These are phyloP conservation scores for Acanthochlamys bracteata DNA, from an alignment of 106 monocot genomes.

Conservation along the genomic window DNA sequence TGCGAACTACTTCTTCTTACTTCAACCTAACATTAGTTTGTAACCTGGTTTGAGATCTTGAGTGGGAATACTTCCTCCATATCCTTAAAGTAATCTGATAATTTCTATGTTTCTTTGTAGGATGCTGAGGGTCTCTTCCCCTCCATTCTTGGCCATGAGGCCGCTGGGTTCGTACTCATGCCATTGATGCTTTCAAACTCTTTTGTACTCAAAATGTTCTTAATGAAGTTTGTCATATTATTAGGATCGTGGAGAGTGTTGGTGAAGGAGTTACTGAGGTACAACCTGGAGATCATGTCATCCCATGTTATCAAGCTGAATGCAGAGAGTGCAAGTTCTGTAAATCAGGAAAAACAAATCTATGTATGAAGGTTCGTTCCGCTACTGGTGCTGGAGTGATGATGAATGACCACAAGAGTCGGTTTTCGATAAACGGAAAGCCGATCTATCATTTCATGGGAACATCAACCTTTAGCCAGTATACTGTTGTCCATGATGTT, in stretches of 20 bases:
- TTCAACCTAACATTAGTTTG: too few relatives aligned
- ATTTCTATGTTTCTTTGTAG: slow-evolving; percentile 26
- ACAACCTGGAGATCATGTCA: slow-evolving; percentile 97
- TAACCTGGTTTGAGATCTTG: too few relatives aligned
- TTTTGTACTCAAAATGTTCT: not conserved
- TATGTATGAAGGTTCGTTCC: slow-evolving; percentile 87
- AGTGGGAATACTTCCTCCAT: too few relatives aligned
- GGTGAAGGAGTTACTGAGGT: slow-evolving; percentile 99
- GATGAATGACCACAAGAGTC: slow-evolving; percentile 82
- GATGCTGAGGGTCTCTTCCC: slow-evolving; percentile 99
- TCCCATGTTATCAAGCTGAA: slow-evolving; percentile 99
- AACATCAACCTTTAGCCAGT: slow-evolving; percentile 97
- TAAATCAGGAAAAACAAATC: slow-evolving; percentile 96
- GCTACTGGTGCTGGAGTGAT: slow-evolving; percentile 98
- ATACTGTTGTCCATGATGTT: slow-evolving; percentile 97
- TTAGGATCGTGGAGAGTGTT: slow-evolving; percentile 95
- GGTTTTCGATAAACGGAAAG: slow-evolving; percentile 90
- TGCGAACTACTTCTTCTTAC: too few relatives aligned
- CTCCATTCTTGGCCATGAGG: slow-evolving; percentile 99
- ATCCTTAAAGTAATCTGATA: too few relatives aligned
- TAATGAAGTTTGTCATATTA: not conserved
- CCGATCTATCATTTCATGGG: slow-evolving; percentile 98
- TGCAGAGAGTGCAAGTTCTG: slow-evolving; percentile 97
- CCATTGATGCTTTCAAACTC: not conserved
- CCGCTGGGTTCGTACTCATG: slow-evolving; percentile 57